Base-by-base conservation (phyloP, 805 yeast species). In the Clavispora asparagi region DNA sequence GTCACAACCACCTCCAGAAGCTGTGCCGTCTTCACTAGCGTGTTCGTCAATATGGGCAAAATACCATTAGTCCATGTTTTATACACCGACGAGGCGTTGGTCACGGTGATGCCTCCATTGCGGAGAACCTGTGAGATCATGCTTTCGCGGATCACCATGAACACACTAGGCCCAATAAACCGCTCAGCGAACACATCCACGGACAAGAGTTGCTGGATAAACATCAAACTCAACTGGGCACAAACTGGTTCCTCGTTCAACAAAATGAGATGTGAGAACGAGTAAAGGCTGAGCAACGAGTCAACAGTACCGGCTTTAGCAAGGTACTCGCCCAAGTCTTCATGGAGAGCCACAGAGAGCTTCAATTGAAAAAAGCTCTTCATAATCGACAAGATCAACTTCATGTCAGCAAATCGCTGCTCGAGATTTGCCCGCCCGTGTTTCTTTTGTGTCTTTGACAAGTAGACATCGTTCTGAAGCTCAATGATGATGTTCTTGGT, bases 31-130 rank as follows among this genome's bases (percentile, higher is more conserved):
- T 74, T 77, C 26, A 82, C 73, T 35, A 88, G 59, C 13, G 87
- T 63, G 1, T 78, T 68, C 42, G 87, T 65, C 17, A 85, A 67
- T 6, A 87, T 78, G 0, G 94, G 82, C 28, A 91, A 68, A 14
- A 91, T 65, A 1, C 96, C 96, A 56, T 83, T 81, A n/a, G 81
- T 77, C 97, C 97, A 91, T n/a, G 87, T 69, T 43, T 78, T 74
- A 61, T 90, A 92, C 48, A 86, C 64, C 41, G 78, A 76, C 0
- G 87, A 76, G 4, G 78, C 62, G 0, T 65, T 57, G 33, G 71
- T 73, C 2, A 86, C 76, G 12, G 73, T 68, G 2, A 87, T 64
- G 7, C 76, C 76, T 0, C 95, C 96, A 5, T 74, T 69, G 58
- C 84, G 88, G 36, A 91, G 79, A 1, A 73, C 72, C 25, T 73